These are phyloP conservation scores for Apiospora koreana DNA, from an alignment of 2,329 filamentous ascomycete genomes.

Conservation along the genomic window DNA sequence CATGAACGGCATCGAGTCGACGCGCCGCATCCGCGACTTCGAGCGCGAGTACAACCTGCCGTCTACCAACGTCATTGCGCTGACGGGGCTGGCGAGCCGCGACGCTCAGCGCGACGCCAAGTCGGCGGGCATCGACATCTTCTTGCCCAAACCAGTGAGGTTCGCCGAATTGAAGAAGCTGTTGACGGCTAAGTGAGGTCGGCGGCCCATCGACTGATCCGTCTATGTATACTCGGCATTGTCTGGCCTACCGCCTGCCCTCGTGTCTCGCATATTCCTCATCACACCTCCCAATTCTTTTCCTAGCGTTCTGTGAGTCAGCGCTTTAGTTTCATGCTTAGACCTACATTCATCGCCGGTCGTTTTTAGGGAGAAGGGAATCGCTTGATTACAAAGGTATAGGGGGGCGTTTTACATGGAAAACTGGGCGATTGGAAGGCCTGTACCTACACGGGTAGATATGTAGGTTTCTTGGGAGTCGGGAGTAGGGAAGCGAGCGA, in stretches of 20 bases:
- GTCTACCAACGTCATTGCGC: conserved; percentile 49
- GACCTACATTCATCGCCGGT: neutral
- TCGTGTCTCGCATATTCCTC: neutral
- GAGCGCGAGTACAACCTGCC: conserved; percentile 43
- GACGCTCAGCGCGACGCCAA: conserved; percentile 50
- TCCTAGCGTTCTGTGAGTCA: neutral
- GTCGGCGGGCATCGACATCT: conserved; percentile 41
- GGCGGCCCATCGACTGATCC: neutral
- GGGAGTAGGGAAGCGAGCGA: neutral
- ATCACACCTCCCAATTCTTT: neutral
- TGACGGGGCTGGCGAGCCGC: conserved; percentile 53
- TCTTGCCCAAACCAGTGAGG: conserved; percentile 52
- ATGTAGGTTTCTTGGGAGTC: neutral
- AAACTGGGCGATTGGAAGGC: neutral
- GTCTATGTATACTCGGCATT: neutral
- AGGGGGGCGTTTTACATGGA: neutral
- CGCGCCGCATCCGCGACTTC: conserved; percentile 48
- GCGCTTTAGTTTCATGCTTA: neutral
- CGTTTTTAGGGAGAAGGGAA: neutral
- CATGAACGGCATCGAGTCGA: conserved; percentile 52
- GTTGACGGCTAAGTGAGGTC: conserved; percentile 6
- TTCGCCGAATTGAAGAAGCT: conserved; percentile 42
- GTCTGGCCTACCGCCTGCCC: neutral
- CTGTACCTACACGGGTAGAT: neutral
- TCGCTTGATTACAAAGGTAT: neutral